Percentiles rank a stretch among this genome's conserved stretches.
phyloP scores from a whole-genome alignment of 495 filamentous ascomycete genomes.

The Penicillium turbatum region DNA sequence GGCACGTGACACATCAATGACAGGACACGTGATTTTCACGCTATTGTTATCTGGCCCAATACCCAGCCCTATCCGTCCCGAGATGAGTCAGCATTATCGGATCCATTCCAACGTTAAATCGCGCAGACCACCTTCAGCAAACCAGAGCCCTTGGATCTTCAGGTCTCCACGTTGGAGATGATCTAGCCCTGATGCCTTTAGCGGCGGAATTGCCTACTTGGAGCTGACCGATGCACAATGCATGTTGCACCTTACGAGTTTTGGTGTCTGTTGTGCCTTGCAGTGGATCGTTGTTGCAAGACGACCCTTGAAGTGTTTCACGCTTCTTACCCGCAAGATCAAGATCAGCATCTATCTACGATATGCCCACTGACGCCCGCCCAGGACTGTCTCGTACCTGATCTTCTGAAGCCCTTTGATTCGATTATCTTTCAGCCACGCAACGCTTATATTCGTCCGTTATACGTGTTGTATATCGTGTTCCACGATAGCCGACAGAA shows the following conservation, averaged over 20 bases:
- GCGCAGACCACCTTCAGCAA: slow-evolving; percentile 6
- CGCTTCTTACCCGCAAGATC: slow-evolving; percentile 1
- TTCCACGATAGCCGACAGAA: slow-evolving; percentile 17
- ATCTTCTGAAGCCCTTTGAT: not conserved
- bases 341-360: not conserved
- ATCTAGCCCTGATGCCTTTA: not conserved
- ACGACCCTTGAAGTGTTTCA: not conserved
- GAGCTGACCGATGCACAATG: not conserved
- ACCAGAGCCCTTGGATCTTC: not conserved
- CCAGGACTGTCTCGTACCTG: not conserved
- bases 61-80: not conserved
- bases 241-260: too few species aligned
- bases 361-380: slow-evolving; percentile 17
- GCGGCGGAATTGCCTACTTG: not conserved
- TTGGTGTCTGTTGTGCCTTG: slow-evolving; percentile 11
- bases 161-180: slow-evolving; percentile 2
- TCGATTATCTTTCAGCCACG: not conserved
- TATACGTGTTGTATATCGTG: not conserved
- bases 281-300: slow-evolving; percentile 6
- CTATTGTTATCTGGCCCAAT: not conserved
- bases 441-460: not conserved
- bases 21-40: not conserved
- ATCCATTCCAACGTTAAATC: slow-evolving; percentile 4
- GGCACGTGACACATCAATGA: not conserved
- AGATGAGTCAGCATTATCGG: not conserved